Conservation (phyloP, 352 stramenopile genomes). For the Globisporangium irregulare region DNA sequence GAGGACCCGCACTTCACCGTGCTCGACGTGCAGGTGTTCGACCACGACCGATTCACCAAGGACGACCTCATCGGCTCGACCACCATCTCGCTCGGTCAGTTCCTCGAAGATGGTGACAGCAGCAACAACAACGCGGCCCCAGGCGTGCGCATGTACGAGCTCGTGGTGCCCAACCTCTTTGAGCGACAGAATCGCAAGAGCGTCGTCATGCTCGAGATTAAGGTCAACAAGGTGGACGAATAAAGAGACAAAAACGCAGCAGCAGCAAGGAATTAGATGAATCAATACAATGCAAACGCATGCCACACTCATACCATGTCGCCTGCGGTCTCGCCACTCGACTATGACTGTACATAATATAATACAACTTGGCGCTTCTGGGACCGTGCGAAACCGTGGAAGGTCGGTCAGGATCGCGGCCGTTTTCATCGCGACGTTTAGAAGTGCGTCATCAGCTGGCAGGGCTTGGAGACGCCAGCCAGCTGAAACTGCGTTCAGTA, state of each 20-base stretch:
- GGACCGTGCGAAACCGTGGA: background rate
- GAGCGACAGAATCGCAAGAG: conserved; percentile 68
- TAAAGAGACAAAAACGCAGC: conserved; percentile 26
- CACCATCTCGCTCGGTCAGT: conserved; percentile 45
- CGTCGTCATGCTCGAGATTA: conserved; percentile 71
- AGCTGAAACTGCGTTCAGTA: background rate
- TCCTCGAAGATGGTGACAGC: conserved; percentile 34
- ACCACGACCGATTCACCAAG: conserved; percentile 72
- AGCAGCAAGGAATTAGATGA: background rate
- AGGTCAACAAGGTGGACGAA: conserved; percentile 45
- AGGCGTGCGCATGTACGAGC: conserved; percentile 57
- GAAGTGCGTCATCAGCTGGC: background rate
- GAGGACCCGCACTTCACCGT: conserved; percentile 51
- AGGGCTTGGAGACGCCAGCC: too few relatives aligned
- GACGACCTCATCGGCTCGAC: conserved; percentile 78
- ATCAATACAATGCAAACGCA: conserved; percentile 2
- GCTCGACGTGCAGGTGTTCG: conserved; percentile 65
- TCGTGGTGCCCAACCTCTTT: conserved; percentile 49
- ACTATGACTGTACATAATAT: background rate
- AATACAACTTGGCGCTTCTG: background rate
- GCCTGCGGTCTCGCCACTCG: background rate
- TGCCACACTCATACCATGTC: background rate
- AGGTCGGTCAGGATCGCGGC: background rate
- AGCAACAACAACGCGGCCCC: background rate
- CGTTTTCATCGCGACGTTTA: background rate